Conservation (phyloP, 495 filamentous ascomycete species). For the Durotheca rogersii region DNA sequence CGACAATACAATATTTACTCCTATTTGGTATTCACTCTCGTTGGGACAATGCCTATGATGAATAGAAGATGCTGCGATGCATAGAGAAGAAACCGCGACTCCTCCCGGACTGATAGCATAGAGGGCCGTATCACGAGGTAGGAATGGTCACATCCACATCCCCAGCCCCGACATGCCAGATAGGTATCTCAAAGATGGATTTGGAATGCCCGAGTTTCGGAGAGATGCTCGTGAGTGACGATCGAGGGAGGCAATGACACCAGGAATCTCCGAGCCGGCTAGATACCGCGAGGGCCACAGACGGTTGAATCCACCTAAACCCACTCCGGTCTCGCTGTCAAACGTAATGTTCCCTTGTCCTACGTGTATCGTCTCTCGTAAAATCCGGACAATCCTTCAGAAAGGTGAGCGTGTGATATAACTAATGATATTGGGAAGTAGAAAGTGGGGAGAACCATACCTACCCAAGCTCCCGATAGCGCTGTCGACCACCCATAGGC, state of each 20-base stretch:
- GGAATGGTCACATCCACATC: constrained; percentile 3
- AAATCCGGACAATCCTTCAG: constrained; percentile 9
- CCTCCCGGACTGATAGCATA: constrained; percentile 4
- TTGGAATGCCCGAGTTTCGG: not conserved
- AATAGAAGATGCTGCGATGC: not conserved
- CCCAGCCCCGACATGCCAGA: not conserved
- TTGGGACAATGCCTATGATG: too few species aligned
- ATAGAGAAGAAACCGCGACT: not conserved
- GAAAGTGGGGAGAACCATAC: constrained; percentile 18
- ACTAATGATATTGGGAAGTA: not conserved
- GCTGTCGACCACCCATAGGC: constrained; percentile 1
- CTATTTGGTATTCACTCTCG: not conserved
- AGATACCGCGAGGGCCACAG: not conserved
- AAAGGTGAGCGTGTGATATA: constrained; percentile 2
- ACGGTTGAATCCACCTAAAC: not conserved
- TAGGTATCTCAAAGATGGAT: not conserved
- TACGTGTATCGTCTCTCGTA: constrained; percentile 1
- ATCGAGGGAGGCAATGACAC: not conserved
- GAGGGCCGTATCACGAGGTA: constrained; percentile 1
- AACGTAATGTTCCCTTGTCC: not conserved
- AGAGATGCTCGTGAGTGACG: constrained; percentile 3
- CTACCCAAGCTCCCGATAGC: not conserved
- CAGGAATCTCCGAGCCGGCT: not conserved
- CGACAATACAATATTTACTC: not conserved
- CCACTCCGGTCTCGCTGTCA: not conserved